A percentile compares a stretch with the other conserved stretches of the same genome.
These are phyloP conservation scores for Trichoderma cornu-damae DNA, from an alignment of 2,329 filamentous ascomycete genomes.

Conservation along the genomic window DNA sequence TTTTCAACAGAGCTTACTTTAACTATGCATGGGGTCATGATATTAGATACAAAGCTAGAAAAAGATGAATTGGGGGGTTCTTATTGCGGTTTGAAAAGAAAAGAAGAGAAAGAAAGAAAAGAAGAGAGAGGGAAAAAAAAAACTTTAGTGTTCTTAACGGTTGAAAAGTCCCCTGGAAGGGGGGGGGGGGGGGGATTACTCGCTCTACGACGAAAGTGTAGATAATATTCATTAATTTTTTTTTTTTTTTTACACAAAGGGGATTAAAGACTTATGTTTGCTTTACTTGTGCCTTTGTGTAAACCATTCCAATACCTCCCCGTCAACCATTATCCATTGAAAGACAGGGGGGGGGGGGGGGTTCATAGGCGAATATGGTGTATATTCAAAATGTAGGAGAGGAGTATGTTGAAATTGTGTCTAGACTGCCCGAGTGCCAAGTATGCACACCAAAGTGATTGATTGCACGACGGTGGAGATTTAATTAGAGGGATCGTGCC, in stretches of 20 bases:
- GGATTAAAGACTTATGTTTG: too few relatives aligned
- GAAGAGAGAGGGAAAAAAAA: neutral
- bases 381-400: neutral
- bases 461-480: neutral
- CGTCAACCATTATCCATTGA: too few relatives aligned
- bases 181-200: neutral
- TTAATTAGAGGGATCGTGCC: slow-evolving; percentile 2
- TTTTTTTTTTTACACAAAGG: neutral
- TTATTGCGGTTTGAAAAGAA: neutral
- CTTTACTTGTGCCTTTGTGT: neutral
- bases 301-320: neutral
- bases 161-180: neutral
- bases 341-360: too few relatives aligned
- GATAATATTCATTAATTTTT: slow-evolving; percentile 1
- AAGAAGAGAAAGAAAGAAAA: too few relatives aligned
- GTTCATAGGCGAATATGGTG: too few relatives aligned
- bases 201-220: neutral
- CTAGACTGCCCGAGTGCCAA: neutral
- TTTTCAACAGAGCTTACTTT: neutral
- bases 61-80: neutral
- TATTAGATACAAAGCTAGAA: slow-evolving; percentile 3
- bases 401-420: neutral
- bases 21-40: slow-evolving; percentile 6
- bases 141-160: neutral
- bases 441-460: neutral